These are phyloP conservation scores for Agrocybe praecox DNA, from an alignment of 768 basidiomycete species.

Conservation along the genomic window DNA sequence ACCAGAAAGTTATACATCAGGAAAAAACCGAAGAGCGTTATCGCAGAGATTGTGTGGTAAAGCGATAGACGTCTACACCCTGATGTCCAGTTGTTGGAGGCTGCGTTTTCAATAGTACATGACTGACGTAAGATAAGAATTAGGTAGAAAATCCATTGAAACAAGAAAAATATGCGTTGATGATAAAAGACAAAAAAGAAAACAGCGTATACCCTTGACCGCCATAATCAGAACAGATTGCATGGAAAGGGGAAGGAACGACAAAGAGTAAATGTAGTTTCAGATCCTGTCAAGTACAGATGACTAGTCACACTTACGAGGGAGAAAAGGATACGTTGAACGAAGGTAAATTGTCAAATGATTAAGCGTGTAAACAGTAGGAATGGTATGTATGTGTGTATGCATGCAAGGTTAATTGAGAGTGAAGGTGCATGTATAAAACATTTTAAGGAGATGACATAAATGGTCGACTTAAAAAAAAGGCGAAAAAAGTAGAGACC, in stretches of 20 bases:
- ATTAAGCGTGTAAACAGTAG: background rate
- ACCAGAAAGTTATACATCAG: slow-evolving; percentile 24
- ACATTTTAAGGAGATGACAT: too few relatives aligned
- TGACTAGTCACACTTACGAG: background rate
- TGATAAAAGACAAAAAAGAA: background rate
- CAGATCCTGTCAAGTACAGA: background rate
- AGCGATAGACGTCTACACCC: background rate
- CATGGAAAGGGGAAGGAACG: background rate
- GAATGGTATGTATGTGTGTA: background rate
- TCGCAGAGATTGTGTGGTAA: slow-evolving; percentile 27
- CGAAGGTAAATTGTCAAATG: background rate
- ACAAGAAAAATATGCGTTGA: background rate
- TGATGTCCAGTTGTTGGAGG: too few relatives aligned
- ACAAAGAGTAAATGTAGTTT: background rate
- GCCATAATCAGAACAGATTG: background rate
- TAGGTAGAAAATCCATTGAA: background rate
- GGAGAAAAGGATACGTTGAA: background rate
- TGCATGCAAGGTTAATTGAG: background rate
- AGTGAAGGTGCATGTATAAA: background rate
- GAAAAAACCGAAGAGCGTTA: slow-evolving; percentile 19
- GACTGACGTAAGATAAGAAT: too few relatives aligned
- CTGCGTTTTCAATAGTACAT: background rate
- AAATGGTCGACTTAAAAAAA: too few relatives aligned
- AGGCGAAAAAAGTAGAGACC: too few relatives aligned
- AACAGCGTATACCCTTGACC: background rate